A percentile compares a stretch with the other conserved stretches of the same genome.
Conservation (phyloP, 176 grass and related monocot genomes). For the Pharus latifolius region DNA sequence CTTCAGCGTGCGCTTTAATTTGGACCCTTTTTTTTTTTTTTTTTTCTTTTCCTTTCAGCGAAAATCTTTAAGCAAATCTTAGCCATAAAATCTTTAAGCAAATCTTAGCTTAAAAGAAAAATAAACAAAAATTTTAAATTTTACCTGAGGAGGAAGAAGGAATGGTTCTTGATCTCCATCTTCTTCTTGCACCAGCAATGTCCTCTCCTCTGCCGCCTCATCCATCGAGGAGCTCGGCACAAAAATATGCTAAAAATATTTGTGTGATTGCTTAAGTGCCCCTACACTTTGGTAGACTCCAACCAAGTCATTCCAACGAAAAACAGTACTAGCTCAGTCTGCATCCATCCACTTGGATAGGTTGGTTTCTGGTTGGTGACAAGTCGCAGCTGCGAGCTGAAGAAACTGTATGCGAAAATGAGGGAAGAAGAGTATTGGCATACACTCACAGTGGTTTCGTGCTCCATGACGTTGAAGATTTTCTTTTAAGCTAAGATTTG, state of each 20-base stretch:
- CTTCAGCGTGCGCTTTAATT: background rate
- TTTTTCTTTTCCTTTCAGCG: background rate
- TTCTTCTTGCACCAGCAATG: slow-evolving; percentile 11
- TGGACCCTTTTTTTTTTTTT: background rate
- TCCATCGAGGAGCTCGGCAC: slow-evolving; percentile 7
- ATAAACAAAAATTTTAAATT: too few relatives aligned
- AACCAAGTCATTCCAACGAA: too few relatives aligned
- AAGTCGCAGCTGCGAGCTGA: slow-evolving; percentile 47
- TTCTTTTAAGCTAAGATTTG: too few relatives aligned
- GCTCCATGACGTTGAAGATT: slow-evolving; percentile 63
- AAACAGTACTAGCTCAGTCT: too few relatives aligned
- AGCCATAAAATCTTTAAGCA: too few relatives aligned
- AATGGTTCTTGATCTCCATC: slow-evolving; percentile 6
- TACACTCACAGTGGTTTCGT: slow-evolving; percentile 55
- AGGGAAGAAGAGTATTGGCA: slow-evolving; percentile 52
- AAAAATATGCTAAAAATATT: background rate
- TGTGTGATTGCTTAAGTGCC: too few relatives aligned
- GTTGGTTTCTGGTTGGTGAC: slow-evolving; percentile 54
- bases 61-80: too few relatives aligned
- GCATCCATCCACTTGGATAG: too few relatives aligned
- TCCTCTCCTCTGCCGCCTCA: background rate
- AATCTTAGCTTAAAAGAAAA: background rate
- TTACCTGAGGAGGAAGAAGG: background rate
- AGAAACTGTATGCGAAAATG: slow-evolving; percentile 36
- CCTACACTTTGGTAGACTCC: too few relatives aligned